These are phyloP conservation scores for Tolypocladium guangdongense DNA, from an alignment of 2,329 filamentous ascomycete genomes.

Conservation along the genomic window DNA sequence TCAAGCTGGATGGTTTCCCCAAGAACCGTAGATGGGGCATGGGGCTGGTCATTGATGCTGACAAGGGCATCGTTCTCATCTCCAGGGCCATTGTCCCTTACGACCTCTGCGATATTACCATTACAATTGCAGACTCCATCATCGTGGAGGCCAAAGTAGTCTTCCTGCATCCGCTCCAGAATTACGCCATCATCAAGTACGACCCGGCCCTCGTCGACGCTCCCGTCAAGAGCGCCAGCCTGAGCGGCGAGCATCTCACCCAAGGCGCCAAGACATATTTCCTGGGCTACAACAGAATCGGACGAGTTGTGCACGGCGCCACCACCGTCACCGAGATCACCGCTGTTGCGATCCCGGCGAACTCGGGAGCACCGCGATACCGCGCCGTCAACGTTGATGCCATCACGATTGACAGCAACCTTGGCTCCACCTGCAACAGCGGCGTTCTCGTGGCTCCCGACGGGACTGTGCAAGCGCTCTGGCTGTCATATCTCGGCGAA, in stretches of 20 bases:
- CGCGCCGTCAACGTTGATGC: constrained; percentile 93
- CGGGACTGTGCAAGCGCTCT: constrained; percentile 86
- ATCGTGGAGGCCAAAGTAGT: constrained; percentile 89
- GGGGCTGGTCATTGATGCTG: constrained; percentile 93
- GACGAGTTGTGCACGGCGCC: constrained; percentile 84
- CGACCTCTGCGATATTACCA: constrained; percentile 89
- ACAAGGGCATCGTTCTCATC: constrained; percentile 88
- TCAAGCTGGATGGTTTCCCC: constrained; percentile 97
- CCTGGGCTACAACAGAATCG: constrained; percentile 95
- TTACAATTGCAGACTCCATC: constrained; percentile 94
- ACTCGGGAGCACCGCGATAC: constrained; percentile 82
- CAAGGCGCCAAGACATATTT: constrained; percentile 94
- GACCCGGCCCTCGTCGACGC: constrained; percentile 89
- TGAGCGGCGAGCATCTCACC: constrained; percentile 72
- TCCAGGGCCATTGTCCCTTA: constrained; percentile 92
- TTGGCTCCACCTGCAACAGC: constrained; percentile 85
- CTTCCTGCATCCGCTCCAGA: constrained; percentile 92
- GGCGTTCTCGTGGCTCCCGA: constrained; percentile 85
- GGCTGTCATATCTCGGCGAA: constrained; percentile 95
- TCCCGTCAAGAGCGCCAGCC: constrained; percentile 77
- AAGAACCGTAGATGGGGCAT: constrained; percentile 91
- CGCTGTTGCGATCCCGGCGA: constrained; percentile 90
- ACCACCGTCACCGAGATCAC: constrained; percentile 96
- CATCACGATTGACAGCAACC: constrained; percentile 88
- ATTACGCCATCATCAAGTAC: constrained; percentile 93